Base-by-base conservation (phyloP, 306 rosid species). In the Comarum palustre region DNA sequence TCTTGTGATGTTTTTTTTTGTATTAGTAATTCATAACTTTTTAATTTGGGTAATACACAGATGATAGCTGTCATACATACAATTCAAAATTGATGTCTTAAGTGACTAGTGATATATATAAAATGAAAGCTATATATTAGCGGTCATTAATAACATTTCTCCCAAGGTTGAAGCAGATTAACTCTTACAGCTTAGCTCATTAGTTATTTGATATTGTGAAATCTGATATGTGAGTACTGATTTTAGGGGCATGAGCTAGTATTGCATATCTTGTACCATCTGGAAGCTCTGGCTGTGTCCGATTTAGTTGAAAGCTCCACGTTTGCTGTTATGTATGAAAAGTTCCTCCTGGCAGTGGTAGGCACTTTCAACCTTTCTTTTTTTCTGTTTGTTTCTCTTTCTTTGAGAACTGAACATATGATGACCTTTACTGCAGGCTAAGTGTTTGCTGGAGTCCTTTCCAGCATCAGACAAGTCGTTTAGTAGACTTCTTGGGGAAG, bases 241-340 rank as follows among this genome's bases (percentile, higher is more conserved):
- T 81, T 84, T 72, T 91, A 94, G 99, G 99, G 99, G 34, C 96
- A 94, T 78, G 99, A 94, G 81, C 91, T 94, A 77, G 92, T 86
- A 25, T 73, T 94, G 80, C 91, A 94, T 84, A 80, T 91, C 76
- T 85, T 91, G 81, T 94, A 85, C 79, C 97, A 94, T 85, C 88
- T 94, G 72, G 90, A 89, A 81, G 82, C 89, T 69, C 86, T 87
- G 45, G 36, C 58, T 75, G 66, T 87, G 71, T 75, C 85, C 63
- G 90, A 84, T 79, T 83, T 97, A 71, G 83, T 43, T 66, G 90
- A 84, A 50, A 83, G 78, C 70, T 60, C 89, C 71, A 81, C 96
- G 65, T 80, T 85, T 77, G 72, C 88, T 78, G 83, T 66, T 74
- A 83, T 88, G 68, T 94, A 94, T 48, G 97, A 94, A 73, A 91